A percentile compares a stretch with the other conserved stretches of the same genome.
Evolutionary conservation across 441 rosid genomes (phyloP).

Genomic region (Croton setiger): DNA sequence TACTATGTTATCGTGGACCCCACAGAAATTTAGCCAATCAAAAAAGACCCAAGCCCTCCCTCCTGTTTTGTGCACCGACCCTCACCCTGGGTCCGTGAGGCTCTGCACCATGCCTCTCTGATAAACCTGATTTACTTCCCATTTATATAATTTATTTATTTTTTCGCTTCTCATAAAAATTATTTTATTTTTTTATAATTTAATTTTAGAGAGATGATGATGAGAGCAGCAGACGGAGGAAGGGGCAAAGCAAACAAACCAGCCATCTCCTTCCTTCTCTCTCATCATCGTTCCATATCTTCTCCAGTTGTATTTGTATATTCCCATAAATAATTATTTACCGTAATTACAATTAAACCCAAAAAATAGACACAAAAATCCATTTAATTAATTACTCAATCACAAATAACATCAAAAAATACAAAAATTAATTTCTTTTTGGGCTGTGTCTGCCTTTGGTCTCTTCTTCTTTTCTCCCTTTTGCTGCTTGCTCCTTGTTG

Average conservation of each 20-base stretch:
- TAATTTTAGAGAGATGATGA: background rate
- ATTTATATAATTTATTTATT: background rate
- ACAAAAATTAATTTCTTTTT: slow-evolving; percentile 8
- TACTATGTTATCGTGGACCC: slow-evolving; percentile 9
- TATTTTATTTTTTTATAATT: background rate
- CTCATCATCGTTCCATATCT: background rate
- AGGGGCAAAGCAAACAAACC: background rate
- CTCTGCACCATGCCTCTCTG: background rate
- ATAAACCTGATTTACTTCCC: too few species aligned
- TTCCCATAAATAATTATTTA: background rate
- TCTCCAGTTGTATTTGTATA: background rate
- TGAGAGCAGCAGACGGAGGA: background rate
- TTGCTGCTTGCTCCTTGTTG: slow-evolving; percentile 36
- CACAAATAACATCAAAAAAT: background rate
- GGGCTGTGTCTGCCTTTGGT: slow-evolving; percentile 22
- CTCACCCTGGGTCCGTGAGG: slow-evolving; percentile 16
- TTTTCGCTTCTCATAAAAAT: background rate
- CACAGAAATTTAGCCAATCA: slow-evolving; percentile 9
- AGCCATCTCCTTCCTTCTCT: background rate
- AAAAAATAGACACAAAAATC: background rate
- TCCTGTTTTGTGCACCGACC: background rate
- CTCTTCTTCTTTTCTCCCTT: slow-evolving; percentile 14
- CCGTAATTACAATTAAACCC: background rate
- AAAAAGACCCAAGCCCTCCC: background rate
- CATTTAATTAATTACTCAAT: slow-evolving; percentile 3